Conservation (phyloP, 2,329 filamentous ascomycete genomes). For the Aspergillus eucalypticola region DNA sequence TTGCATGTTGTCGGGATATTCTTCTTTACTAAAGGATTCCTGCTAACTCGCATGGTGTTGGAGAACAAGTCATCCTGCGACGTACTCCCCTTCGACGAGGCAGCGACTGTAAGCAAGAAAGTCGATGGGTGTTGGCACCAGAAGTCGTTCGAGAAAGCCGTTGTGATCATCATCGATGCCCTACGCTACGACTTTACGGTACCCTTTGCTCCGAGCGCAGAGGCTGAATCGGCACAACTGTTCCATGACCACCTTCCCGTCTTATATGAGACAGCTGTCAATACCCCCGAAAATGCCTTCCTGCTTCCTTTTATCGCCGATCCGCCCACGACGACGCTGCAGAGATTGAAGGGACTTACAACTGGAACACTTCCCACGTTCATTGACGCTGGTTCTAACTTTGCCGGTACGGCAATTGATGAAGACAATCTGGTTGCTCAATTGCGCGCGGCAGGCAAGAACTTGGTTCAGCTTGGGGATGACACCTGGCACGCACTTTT, state of each 20-base stretch:
- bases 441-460: constrained; percentile 65
- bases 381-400: constrained; percentile 90
- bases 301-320: constrained; percentile 95
- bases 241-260: constrained; percentile 90
- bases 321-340: constrained; percentile 88
- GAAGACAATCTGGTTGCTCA: constrained; percentile 79
- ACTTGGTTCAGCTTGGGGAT: constrained; percentile 90
- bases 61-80: constrained; percentile 73
- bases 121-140: constrained; percentile 89
- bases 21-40: constrained; percentile 92
- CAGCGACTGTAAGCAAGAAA: constrained; percentile 29
- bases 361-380: constrained; percentile 95
- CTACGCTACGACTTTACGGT: constrained; percentile 96
- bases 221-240: constrained; percentile 53
- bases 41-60: constrained; percentile 80
- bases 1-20: constrained; percentile 81
- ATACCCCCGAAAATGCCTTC: constrained; percentile 78
- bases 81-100: constrained; percentile 63
- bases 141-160: constrained; percentile 86
- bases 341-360: constrained; percentile 88
- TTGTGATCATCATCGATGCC: constrained; percentile 89
- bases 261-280: constrained; percentile 76
- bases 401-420: constrained; percentile 91
- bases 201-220: constrained; percentile 60
- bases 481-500: constrained; percentile 96